These are phyloP conservation scores for Hypoxylon cercidicola DNA, from an alignment of 495 filamentous ascomycete species.

Conservation along the genomic window DNA sequence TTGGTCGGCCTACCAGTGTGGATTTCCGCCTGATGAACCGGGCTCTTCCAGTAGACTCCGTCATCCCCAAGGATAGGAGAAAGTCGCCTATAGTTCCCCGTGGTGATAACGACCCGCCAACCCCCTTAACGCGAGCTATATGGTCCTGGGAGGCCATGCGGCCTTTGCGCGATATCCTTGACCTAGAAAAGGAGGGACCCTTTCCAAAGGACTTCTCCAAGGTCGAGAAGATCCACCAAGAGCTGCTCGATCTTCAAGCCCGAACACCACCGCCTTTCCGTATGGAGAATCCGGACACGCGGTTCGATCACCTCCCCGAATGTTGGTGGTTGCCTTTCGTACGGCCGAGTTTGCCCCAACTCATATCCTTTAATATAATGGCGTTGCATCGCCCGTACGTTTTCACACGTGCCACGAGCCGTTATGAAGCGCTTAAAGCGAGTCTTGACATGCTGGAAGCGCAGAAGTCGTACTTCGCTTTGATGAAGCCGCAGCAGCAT, in stretches of 20 bases:
- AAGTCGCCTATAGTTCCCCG: slow-evolving; percentile 49
- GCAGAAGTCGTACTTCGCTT: slow-evolving; percentile 61
- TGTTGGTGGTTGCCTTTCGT: slow-evolving; percentile 64
- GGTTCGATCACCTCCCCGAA: slow-evolving; percentile 59
- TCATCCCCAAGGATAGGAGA: slow-evolving; percentile 46
- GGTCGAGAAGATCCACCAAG: slow-evolving; percentile 64
- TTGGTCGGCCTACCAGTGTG: slow-evolving; percentile 67
- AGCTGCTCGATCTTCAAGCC: slow-evolving; percentile 57
- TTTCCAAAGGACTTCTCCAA: slow-evolving; percentile 61
- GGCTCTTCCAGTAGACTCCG: slow-evolving; percentile 52
- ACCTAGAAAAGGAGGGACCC: slow-evolving; percentile 63
- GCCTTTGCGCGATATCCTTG: slow-evolving; percentile 51
- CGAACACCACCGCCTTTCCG: slow-evolving; percentile 64
- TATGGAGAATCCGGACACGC: slow-evolving; percentile 64
- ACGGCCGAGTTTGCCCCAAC: slow-evolving; percentile 58
- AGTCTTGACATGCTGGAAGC: slow-evolving; percentile 65
- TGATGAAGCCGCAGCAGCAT: slow-evolving; percentile 61
- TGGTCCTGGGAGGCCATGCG: slow-evolving; percentile 49
- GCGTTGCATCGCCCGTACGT: slow-evolving; percentile 72
- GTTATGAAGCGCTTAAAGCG: slow-evolving; percentile 64
- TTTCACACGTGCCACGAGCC: slow-evolving; percentile 63
- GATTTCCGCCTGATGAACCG: slow-evolving; percentile 56
- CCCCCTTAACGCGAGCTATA: slow-evolving; percentile 53
- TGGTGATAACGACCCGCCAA: slow-evolving; percentile 53
- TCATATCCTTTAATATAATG: slow-evolving; percentile 64